Evolutionary conservation across 352 stramenopile species (phyloP).

Genomic region (Globisporangium rhizosaccharum): DNA sequence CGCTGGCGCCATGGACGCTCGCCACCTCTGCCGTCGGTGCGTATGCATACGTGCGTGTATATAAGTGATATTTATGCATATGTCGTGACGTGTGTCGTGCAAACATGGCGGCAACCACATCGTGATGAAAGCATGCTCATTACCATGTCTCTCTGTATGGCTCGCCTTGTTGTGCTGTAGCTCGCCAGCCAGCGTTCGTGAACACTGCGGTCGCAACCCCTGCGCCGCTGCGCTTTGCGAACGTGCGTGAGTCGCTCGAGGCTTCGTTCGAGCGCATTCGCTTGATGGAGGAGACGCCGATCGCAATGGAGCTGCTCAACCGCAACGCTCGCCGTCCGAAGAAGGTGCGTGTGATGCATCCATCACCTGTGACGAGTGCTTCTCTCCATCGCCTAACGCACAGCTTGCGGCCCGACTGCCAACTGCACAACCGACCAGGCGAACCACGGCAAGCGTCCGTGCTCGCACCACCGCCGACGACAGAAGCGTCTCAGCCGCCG

Average conservation of each 20-base stretch:
- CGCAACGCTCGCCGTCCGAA: constrained; percentile 78
- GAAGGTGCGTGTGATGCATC: constrained; percentile 37
- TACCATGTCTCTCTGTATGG: neutral
- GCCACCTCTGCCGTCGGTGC: constrained; percentile 9
- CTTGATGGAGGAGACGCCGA: constrained; percentile 41
- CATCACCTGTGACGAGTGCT: neutral
- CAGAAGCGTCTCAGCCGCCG: constrained; percentile 71
- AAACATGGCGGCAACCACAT: neutral
- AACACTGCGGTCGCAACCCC: constrained; percentile 1
- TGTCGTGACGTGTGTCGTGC: no score
- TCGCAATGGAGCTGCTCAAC: constrained; percentile 76
- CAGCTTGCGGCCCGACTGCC: constrained; percentile 1
- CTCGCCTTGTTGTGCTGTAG: neutral
- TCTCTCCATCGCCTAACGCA: neutral
- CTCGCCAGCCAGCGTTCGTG: constrained; percentile 11
- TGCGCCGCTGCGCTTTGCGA: constrained; percentile 5
- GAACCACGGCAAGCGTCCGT: constrained; percentile 85
- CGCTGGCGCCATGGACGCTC: constrained; percentile 28
- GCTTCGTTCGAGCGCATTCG: constrained; percentile 35
- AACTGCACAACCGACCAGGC: constrained; percentile 24
- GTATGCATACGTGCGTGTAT: neutral
- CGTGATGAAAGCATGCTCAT: constrained; percentile 1
- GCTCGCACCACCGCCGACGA: constrained; percentile 73
- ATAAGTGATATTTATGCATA: no score
- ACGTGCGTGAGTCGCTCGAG: constrained; percentile 15